Evolutionary conservation across 768 basidiomycete genomes (phyloP), one percentile per base, ranked within the genome.

Genomic region (Auricularia auricula-judae): DNA sequence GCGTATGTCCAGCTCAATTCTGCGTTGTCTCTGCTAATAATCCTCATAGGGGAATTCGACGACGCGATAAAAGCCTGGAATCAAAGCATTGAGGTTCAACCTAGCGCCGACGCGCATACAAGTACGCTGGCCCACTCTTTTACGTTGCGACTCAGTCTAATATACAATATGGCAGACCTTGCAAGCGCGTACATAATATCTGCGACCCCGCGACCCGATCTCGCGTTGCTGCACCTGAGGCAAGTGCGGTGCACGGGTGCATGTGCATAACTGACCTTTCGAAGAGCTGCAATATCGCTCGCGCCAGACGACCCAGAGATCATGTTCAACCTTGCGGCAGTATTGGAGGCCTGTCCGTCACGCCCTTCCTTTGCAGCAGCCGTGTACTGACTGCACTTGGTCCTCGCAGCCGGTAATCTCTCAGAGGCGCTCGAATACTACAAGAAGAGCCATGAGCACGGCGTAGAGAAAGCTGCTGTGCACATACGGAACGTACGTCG

Each of bases 171-270:
- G 64, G 66, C 70, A 93, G 91, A 93, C 77, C 79, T 93, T 60
- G 91, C 92, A 62, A 92, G 89, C 73, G 91, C 91, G 70, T 93
- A 93, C 76, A 88, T 93, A 71, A 86, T 91, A 71, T 89, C 89
- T 63, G 79, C 82, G 74, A 82, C 86, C 68, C 81, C 89, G 66
- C 83, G 89, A 71, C 91, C 92, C 69, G 90, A 93, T 80, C 84
- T 93, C 66, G 91, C 91, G 63, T 76, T 92, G 67, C 87, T 91
- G 72, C 91, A 93, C 78, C 80, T 93, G 69, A 81, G 84, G 91
- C 86, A 79, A 68, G 80, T 78, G 61, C 29, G 67, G 29, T 29
- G 3, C 29, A 0, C 2, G 29, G 29, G 29, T 29, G 29, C 29
- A 29, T 29, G 29, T 2, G 75, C 64, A 75, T 66, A 71, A 72